Evolutionary conservation across 2,329 filamentous ascomycete species (phyloP).

Genomic region (Hymenoscyphus scutula): DNA sequence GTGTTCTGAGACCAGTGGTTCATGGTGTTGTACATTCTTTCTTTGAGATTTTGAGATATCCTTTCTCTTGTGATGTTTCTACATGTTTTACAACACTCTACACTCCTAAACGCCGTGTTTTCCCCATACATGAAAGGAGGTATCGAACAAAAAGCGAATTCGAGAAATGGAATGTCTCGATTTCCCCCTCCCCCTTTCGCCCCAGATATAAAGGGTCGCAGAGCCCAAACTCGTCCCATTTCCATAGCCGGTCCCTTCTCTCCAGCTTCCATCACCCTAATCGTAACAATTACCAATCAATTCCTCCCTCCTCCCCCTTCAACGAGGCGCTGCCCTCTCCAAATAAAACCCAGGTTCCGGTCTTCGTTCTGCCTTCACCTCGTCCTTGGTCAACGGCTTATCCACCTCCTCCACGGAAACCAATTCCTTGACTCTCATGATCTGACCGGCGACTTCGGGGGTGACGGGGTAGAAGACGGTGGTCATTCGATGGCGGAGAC

Average conservation of each 20-base stretch:
- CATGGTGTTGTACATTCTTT: neutral
- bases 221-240: neutral
- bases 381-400: conserved; percentile 52
- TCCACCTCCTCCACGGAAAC: conserved; percentile 68
- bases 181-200: neutral
- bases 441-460: conserved; percentile 66
- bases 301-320: conserved; percentile 7
- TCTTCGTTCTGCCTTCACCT: conserved; percentile 59
- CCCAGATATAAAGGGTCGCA: neutral
- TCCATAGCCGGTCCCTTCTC: neutral
- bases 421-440: conserved; percentile 74
- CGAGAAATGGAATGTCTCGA: neutral
- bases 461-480: conserved; percentile 72
- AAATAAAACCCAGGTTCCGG: conserved; percentile 69
- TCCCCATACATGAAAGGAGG: neutral
- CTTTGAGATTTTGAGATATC: neutral
- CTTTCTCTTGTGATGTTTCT: neutral
- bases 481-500: conserved; percentile 67
- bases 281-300: neutral
- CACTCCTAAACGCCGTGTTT: neutral
- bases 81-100: neutral
- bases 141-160: neutral
- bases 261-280: neutral
- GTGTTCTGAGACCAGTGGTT: neutral
- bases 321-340: conserved; percentile 46